Base-by-base conservation (phyloP, 2,329 filamentous ascomycete species). In the Stagonosporopsis tanaceti region DNA sequence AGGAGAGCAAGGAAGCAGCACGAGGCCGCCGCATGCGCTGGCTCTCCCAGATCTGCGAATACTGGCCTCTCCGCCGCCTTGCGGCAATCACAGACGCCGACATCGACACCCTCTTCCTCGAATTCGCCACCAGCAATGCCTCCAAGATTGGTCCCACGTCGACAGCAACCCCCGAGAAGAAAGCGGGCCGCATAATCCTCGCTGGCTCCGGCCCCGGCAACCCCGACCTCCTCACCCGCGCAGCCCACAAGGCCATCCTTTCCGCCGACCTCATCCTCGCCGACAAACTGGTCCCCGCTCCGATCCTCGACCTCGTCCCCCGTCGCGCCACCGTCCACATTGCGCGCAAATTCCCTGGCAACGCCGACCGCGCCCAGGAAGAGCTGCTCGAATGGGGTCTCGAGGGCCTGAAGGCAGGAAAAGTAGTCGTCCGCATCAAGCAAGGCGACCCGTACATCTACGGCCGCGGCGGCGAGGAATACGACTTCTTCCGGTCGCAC, bases 401-500 rank as follows among this genome's bases (percentile, higher is more conserved):
- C 2, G 85, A 86, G 2, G 92, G 87, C 2, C 68, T 90, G 20
- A 78, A 82, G 45, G 79, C 82, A 20, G 95, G 95, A 12, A 87
- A 91, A 73, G 90, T 87, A 1, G 95, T 99, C 0, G 82, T 99
- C 32, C 86, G 95, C 3, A 82, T 99, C 41, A 99, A 99, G 79
- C 95, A 99, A 75, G 95, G 95, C 42, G 95, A 99, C 70, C 95
- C 95, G 0, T 99, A 96, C 77, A 86, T 99, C 37, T 99, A 98
- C 77, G 95, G 95, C 37, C 88, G 95, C 37, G 95, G 95, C 53
- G 95, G 92, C 32, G 95, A 99, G 75, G 95, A 99, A 76, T 91
- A 92, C 37, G 85, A 87, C 28, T 97, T 91, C 74, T 97, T 99
- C 82, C 82, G 87, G 2, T 79, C 80, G 3, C 84, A 89, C 45